Evolutionary conservation across 148 eudicot species (phyloP), one percentile per base, ranked within the genome.

Genomic region (Rhododendron mucronatum): DNA sequence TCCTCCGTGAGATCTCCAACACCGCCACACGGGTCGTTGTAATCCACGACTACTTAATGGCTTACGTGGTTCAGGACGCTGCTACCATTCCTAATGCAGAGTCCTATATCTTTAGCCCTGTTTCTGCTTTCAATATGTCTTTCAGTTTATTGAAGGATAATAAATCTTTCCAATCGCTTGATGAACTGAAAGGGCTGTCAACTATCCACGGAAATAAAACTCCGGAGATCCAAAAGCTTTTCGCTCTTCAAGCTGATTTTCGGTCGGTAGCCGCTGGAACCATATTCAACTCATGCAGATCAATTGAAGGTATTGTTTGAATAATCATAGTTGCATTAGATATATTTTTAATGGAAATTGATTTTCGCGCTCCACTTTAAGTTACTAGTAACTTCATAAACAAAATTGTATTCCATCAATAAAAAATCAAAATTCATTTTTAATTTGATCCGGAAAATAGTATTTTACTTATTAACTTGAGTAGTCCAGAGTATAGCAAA

Each of bases 261-360:
- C 3, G 21, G 2, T 59, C 84, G 7, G 82, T 86, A 18, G 65
- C 74, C 14, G 78, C 90, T 0, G 92, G 91, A 37, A 86, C 84
- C 26, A 79, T 92, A 1, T 85, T 86, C 71, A 92, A 89, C 86
- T 82, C 92, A 0, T 65, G 86, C 74, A 84, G 84, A 48, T 63
- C 73, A 28, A 84, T 92, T 1, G 91, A 92, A 84, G 86, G 81
- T 63, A 63, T 63, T 23, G 69, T 1, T 63, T 5, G 69, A 63
- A 63, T 23, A 21, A 21, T 8, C 23, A 8, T 23, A 63, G 69
- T 63, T 63, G 10, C 69, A 63, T 11, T 63, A 23, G 69, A 63
- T 63, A 6, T 23, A 63, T 4, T 18, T 57, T 18, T 55, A 0
- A 12, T 12, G 5, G 7, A 41, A 41, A 41, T 12, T 50, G 55